Conservation (phyloP, 805 yeast genomes). For the Debaryomyces hansenii region DNA sequence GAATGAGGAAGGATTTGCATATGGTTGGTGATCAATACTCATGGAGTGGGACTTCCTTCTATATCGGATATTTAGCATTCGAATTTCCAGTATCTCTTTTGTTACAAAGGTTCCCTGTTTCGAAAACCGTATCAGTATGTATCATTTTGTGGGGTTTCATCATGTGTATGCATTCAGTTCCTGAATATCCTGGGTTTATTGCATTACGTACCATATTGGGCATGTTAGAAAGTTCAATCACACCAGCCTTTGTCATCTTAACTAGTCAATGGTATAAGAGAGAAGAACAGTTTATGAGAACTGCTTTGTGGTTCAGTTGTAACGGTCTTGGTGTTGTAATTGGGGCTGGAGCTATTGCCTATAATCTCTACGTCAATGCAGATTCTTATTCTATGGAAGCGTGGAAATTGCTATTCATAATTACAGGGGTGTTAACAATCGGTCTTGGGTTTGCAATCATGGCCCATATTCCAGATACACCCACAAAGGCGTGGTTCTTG, state of each 20-base stretch:
- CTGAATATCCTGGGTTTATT: conserved; percentile 43
- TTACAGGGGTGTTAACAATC: conserved; percentile 60
- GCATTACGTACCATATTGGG: conserved; percentile 40
- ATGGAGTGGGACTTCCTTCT: conserved; percentile 41
- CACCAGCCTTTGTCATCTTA: conserved; percentile 40
- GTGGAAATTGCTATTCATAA: conserved; percentile 62
- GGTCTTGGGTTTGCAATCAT: conserved; percentile 47
- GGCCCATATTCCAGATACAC: conserved; percentile 43
- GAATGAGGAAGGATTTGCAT: conserved; percentile 35
- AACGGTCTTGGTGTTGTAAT: conserved; percentile 33
- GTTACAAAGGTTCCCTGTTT: conserved; percentile 58
- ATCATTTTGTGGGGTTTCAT: conserved; percentile 63
- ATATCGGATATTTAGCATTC: conserved; percentile 61
- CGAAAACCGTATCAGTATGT: conserved; percentile 47
- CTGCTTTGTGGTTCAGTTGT: conserved; percentile 36
- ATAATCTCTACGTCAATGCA: conserved; percentile 45
- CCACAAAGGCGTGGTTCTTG: conserved; percentile 39
- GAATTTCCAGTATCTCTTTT: conserved; percentile 48
- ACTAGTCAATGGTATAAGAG: conserved; percentile 34
- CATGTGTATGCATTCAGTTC: conserved; percentile 51
- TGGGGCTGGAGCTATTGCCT: conserved; percentile 54
- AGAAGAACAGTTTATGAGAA: conserved; percentile 35
- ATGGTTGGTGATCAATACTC: conserved; percentile 35
- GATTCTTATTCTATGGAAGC: conserved; percentile 39
- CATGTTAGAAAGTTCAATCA: conserved; percentile 37